Evolutionary conservation across 2,329 filamentous ascomycete species (phyloP).

Genomic region (Corinectria fuckeliana): DNA sequence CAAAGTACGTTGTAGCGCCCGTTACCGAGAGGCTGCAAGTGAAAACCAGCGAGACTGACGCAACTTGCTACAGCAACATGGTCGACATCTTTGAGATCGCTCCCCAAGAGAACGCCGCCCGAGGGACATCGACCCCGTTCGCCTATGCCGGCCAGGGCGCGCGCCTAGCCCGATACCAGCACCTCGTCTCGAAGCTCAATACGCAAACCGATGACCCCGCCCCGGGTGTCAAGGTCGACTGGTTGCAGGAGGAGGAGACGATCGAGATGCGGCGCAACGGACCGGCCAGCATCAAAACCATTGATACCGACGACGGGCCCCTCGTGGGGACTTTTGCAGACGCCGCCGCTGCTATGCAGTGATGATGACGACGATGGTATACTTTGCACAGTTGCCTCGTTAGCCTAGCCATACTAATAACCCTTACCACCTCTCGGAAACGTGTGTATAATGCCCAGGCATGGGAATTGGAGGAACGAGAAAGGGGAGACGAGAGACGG

Average conservation of each 20-base stretch:
- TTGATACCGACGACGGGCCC: slow-evolving; percentile 47
- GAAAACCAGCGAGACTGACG: slow-evolving; percentile 13
- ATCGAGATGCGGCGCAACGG: slow-evolving; percentile 52
- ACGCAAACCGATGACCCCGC: slow-evolving; percentile 49
- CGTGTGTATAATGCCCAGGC: neutral
- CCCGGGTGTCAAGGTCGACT: slow-evolving; percentile 59
- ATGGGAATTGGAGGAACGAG: neutral
- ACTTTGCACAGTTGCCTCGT: slow-evolving; percentile 2
- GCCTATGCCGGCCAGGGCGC: slow-evolving; percentile 62
- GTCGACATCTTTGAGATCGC: slow-evolving; percentile 72
- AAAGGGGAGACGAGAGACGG: slow-evolving; percentile 1
- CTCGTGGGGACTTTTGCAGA: slow-evolving; percentile 68
- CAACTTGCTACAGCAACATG: slow-evolving; percentile 59
- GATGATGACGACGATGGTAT: slow-evolving; percentile 20
- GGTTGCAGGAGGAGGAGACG: slow-evolving; percentile 59
- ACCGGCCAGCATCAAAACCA: slow-evolving; percentile 42
- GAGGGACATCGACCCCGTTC: slow-evolving; percentile 49
- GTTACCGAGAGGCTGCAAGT: neutral
- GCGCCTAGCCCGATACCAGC: slow-evolving; percentile 64
- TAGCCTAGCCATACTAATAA: neutral
- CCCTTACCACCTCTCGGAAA: neutral
- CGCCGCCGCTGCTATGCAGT: slow-evolving; percentile 60
- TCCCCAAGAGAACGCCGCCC: slow-evolving; percentile 53
- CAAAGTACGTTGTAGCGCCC: slow-evolving; percentile 56
- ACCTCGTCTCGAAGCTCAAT: slow-evolving; percentile 65